These are phyloP conservation scores for Triglochin maritima DNA, from an alignment of 106 monocot species.

Conservation along the genomic window DNA sequence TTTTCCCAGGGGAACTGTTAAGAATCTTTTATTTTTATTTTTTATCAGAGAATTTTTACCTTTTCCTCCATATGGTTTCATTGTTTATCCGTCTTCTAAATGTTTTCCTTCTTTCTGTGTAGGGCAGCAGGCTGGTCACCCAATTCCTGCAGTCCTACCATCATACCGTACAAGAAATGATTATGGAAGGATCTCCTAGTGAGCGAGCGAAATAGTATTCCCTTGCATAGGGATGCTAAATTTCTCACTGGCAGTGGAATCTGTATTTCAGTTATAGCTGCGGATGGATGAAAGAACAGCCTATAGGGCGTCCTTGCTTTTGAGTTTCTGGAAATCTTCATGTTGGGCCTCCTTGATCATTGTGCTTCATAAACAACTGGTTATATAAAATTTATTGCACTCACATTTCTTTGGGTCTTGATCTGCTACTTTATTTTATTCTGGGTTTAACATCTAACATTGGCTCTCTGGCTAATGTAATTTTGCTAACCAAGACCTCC, in stretches of 20 bases:
- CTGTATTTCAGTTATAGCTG: slow-evolving; percentile 11
- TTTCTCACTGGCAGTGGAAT: slow-evolving; percentile 20
- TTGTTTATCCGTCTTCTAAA: background rate
- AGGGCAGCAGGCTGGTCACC: slow-evolving; percentile 39
- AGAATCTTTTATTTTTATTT: background rate
- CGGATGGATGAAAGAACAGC: background rate
- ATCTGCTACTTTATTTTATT: background rate
- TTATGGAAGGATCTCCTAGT: slow-evolving; percentile 46
- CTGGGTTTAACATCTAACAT: too few species aligned
- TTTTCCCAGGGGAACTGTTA: background rate
- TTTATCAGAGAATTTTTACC: background rate
- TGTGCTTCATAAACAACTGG: slow-evolving; percentile 1
- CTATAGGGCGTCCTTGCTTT: background rate
- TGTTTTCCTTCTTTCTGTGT: background rate
- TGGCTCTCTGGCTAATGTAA: too few species aligned
- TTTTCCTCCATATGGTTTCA: background rate
- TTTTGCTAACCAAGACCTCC: too few species aligned
- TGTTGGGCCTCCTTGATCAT: slow-evolving; percentile 1
- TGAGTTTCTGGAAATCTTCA: slow-evolving; percentile 5
- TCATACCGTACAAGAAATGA: slow-evolving; percentile 44
- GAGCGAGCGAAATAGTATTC: background rate
- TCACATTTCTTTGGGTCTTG: background rate
- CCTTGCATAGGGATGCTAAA: background rate
- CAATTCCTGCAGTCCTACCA: slow-evolving; percentile 32
- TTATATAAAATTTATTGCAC: slow-evolving; percentile 4